Evolutionary conservation across 116 monocot species (phyloP), one percentile per base, ranked within the genome.

Genomic region (Phalaenopsis hybrid): DNA sequence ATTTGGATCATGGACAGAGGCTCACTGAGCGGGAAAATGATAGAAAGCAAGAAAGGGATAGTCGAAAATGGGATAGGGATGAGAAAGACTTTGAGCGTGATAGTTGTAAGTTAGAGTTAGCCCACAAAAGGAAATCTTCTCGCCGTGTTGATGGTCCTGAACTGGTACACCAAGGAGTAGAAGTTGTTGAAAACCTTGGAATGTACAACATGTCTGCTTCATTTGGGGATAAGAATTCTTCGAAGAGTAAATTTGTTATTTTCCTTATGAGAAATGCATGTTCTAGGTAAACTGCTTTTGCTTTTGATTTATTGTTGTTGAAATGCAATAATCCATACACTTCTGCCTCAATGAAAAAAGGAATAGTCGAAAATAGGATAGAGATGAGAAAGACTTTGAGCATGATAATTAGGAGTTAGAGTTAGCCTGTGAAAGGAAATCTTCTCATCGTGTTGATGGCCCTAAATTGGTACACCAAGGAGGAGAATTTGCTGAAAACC

Each of bases 71-170:
- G 57, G 91, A 92, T 25, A 78, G 86, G 41, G 91, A 91, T 49
- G 95, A 95, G 31, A 98, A 92, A 80, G 90, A 93, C 74, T 83
- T 85, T 16, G 98, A 92, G 55, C 85, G 87, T 87, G 93, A 93
- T 77, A 85, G 83, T 59, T 88, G 77, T 70, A 93, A 92, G 45
- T 75, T 87, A 43, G 93, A 95, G 50, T 67, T 58, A 13, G 84
- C 77, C 6, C 82, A 82, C 12, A 92, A 84, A 57, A 81, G 85
- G 65, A 96, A 93, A 84, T 81, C 76, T 80, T 85, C 91, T 82
- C 73, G 86, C 46, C 89, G 82, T 80, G 81, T 82, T 78, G 97
- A 94, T 80, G 94, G 94, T 0, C 37, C 1, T 3, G 37, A 37
- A 1, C 37, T 37, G 37, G 37, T 37, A 37, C 37, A 37, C 37